These are phyloP conservation scores for Lasiodiplodia citricola DNA, from an alignment of 2,329 filamentous ascomycete species.

Conservation along the genomic window DNA sequence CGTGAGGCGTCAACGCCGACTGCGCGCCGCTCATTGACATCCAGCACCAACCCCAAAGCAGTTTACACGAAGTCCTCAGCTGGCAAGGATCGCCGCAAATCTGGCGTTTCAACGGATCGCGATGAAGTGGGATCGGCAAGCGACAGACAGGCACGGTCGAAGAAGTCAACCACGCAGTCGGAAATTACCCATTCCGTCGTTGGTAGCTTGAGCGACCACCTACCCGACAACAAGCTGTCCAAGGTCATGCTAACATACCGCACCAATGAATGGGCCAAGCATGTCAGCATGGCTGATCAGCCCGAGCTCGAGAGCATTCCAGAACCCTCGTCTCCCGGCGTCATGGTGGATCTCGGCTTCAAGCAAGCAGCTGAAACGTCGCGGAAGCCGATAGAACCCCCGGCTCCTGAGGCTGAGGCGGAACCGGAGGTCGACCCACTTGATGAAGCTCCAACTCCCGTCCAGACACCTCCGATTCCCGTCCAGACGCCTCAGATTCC, in stretches of 20 bases:
- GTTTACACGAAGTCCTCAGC: constrained; percentile 5
- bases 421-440: constrained; percentile 35
- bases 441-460: constrained; percentile 25
- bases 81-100: constrained; percentile 20
- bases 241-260: constrained; percentile 81
- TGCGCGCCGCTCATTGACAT: constrained; percentile 29
- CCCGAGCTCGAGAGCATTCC: constrained; percentile 69
- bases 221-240: constrained; percentile 75
- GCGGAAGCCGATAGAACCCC: constrained; percentile 7
- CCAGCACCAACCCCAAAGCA: constrained; percentile 41
- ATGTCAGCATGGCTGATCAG: constrained; percentile 76
- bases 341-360: constrained; percentile 41
- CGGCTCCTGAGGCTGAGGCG: constrained; percentile 3
- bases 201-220: constrained; percentile 49
- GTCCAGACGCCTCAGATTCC: not conserved
- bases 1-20: not conserved
- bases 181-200: constrained; percentile 23
- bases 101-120: constrained; percentile 8
- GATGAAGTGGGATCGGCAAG: constrained; percentile 18
- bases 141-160: constrained; percentile 22
- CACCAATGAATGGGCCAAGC: constrained; percentile 96
- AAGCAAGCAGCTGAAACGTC: constrained; percentile 57
- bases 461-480: constrained; percentile 1
- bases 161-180: constrained; percentile 17
- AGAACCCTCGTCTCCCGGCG: constrained; percentile 51